Conservation (phyloP, 129 eudicot species). For the Artemisia tridentata region DNA sequence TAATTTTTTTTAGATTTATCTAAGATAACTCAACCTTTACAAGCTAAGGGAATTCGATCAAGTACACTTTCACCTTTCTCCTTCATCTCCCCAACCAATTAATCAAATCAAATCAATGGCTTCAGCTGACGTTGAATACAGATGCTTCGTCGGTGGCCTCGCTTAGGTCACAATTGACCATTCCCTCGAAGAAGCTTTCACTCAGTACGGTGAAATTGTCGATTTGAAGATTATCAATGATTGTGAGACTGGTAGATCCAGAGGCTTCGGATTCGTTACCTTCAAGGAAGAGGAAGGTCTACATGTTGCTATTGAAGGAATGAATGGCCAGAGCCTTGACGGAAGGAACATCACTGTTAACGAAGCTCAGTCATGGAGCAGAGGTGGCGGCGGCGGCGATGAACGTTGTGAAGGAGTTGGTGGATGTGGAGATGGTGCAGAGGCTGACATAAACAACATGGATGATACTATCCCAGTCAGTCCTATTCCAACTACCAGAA, state of each 20-base stretch:
- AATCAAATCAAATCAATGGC: slow-evolving; percentile 33
- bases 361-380: slow-evolving; percentile 76
- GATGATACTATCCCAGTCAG: too few relatives aligned
- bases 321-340: slow-evolving; percentile 83
- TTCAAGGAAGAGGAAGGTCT: slow-evolving; percentile 60
- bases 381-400: slow-evolving; percentile 57
- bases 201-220: slow-evolving; percentile 68
- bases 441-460: too few relatives aligned
- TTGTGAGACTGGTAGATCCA: slow-evolving; percentile 82
- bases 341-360: slow-evolving; percentile 89
- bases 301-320: slow-evolving; percentile 70
- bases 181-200: slow-evolving; percentile 64
- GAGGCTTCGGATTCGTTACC: slow-evolving; percentile 81
- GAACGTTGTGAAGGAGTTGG: slow-evolving; percentile 34
- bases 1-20: too few relatives aligned
- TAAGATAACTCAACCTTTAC: too few relatives aligned
- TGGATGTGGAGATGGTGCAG: slow-evolving; percentile 33
- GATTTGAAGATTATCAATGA: slow-evolving; percentile 85
- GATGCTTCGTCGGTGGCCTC: slow-evolving; percentile 92
- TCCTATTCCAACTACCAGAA: too few relatives aligned
- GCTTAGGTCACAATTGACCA: slow-evolving; percentile 87
- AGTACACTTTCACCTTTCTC: not conserved
- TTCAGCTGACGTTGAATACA: slow-evolving; percentile 67
- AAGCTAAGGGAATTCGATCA: too few relatives aligned
- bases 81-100: not conserved